Base-by-base conservation (phyloP, 306 rosid genomes). In the Inga leiocalycina region DNA sequence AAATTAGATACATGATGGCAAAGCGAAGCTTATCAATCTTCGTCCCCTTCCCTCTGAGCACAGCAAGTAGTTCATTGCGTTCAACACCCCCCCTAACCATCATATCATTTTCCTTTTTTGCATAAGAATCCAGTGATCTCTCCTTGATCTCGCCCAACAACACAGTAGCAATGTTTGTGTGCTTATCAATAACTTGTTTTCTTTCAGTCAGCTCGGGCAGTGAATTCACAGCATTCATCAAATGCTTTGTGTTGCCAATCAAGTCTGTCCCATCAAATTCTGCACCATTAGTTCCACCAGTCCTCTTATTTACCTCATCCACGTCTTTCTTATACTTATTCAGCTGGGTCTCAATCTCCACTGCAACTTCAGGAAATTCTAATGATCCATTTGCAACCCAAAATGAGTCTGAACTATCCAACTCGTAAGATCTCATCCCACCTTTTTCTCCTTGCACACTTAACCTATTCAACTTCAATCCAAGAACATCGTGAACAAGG, bases 171-270 rank as follows among this genome's bases (percentile, higher is more conserved):
- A 93, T 93, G 81, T 94, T 96, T 7, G 94, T 96, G 83, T 96
- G 99, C 93, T 96, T 96, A 85, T 96, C 99, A 81, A 96, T 96
- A 54, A 96, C 91, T 85, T 96, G 94, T 88, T 96, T 96, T 85
- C 98, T 80, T 49, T 94, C 99, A 1, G 99, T 96, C 79, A 96
- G 85, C 86, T 96, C 98, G 0, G 98, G 99, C 86, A 96, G 81
- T 3, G 99, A 96, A 85, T 96, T 96, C 83, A 96, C 99, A 13
- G 98, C 99, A 85, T 90, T 96, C 98, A 96, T 92, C 93, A 96
- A 90, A 91, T 94, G 97, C 87, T 92, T 90, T 0, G 99, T 96
- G 90, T 94, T 96, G 48, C 99, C 99, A 52, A 94, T 90, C 93
- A 96, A 75, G 88, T 96, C 97, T 35, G 97, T 87, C 76, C 98